Percentiles rank a stretch among this genome's conserved stretches.
phyloP scores from a whole-genome alignment of 331 rosid genomes.

The Arachis monticola region DNA sequence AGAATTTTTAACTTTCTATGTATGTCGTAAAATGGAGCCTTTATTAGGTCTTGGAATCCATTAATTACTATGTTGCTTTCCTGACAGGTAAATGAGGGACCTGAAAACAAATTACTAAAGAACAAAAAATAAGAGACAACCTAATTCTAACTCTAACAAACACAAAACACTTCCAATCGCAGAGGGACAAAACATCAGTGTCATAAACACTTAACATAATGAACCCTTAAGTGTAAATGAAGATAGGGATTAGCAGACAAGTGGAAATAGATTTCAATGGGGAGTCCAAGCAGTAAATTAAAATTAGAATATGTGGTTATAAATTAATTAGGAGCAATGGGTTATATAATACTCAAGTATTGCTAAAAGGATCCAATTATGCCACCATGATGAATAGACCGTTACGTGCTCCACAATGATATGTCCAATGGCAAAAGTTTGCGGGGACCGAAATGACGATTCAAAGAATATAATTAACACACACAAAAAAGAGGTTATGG shows the following conservation, averaged over 20 bases:
- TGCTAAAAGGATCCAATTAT: constrained; percentile 3
- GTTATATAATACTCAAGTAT: background rate
- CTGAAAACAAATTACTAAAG: background rate
- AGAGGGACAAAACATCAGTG: constrained; percentile 43
- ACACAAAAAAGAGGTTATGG: no score
- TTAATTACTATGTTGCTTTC: constrained; percentile 10
- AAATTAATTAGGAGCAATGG: background rate
- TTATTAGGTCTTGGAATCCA: constrained; percentile 23
- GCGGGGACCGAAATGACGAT: no score
- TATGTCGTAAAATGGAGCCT: constrained; percentile 15
- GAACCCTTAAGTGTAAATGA: background rate
- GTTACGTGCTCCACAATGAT: constrained; percentile 2
- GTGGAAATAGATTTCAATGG: background rate
- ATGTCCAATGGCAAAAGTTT: no score
- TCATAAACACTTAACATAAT: background rate
- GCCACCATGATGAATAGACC: constrained; percentile 13
- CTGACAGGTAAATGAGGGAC: constrained; percentile 1
- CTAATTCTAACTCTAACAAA: background rate
- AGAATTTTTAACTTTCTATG: background rate
- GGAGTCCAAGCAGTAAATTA: constrained; percentile 1
- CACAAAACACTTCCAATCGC: constrained; percentile 10
- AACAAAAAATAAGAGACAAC: background rate
- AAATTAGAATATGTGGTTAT: no score
- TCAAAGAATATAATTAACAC: no score
- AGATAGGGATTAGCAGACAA: background rate